Conservation (phyloP, 2,329 filamentous ascomycete species). For the Phaeophleospora eucalypticola region DNA sequence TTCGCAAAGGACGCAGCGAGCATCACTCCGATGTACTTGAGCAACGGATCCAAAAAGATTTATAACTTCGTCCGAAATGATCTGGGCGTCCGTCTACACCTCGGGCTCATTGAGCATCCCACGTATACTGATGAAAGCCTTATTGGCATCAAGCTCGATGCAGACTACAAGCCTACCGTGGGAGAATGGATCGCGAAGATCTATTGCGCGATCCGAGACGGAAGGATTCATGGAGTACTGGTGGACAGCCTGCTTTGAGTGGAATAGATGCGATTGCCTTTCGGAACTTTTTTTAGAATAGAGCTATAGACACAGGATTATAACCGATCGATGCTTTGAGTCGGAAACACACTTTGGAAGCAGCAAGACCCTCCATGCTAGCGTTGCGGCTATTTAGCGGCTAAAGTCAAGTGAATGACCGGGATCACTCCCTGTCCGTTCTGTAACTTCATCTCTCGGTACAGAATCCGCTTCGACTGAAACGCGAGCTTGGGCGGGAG, state of each 20-base stretch:
- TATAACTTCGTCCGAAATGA: constrained; percentile 23
- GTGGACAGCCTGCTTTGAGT: constrained; percentile 4
- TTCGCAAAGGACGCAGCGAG: neutral
- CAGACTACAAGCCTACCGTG: constrained; percentile 14
- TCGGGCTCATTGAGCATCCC: constrained; percentile 24
- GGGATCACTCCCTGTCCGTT: no score
- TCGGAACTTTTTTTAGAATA: no score
- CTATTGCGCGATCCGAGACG: constrained; percentile 25
- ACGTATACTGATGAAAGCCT: constrained; percentile 13
- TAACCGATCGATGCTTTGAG: no score
- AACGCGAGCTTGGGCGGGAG: no score
- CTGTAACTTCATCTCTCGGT: no score
- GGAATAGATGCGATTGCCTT: no score
- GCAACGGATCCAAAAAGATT: constrained; percentile 18
- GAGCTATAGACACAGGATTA: no score
- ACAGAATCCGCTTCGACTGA: no score
- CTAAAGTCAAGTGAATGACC: no score
- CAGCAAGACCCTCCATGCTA: no score
- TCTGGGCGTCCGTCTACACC: constrained; percentile 19
- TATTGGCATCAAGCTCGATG: constrained; percentile 8
- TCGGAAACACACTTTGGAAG: no score
- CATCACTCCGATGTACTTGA: constrained; percentile 6
- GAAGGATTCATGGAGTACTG: constrained; percentile 6
- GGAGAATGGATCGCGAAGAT: constrained; percentile 21
- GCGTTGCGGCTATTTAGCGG: no score